A percentile compares a stretch with the other conserved stretches of the same genome.
These are phyloP conservation scores for Castanopsis chinensis DNA, from an alignment of 306 rosid genomes.

Conservation along the genomic window DNA sequence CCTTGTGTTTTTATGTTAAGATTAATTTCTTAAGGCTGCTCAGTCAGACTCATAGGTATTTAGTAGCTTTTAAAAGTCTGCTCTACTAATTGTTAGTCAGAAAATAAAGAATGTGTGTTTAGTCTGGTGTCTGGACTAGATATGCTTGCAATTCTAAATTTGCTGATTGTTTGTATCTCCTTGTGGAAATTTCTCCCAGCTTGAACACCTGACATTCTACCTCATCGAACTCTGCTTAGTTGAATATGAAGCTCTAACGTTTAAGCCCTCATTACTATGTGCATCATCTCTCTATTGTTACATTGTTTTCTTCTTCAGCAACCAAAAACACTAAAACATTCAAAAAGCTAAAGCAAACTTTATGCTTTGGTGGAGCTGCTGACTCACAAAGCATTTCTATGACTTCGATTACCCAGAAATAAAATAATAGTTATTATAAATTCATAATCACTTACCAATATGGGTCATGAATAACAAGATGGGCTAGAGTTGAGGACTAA, in stretches of 20 bases:
- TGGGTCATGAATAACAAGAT: too few relatives aligned
- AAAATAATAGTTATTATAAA: too few relatives aligned
- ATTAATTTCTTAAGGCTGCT: constrained; percentile 74
- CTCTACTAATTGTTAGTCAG: not conserved
- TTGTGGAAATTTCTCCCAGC: constrained; percentile 39
- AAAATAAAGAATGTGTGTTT: not conserved
- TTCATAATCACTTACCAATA: too few relatives aligned
- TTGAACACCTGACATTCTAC: constrained; percentile 76
- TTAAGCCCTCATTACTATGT: constrained; percentile 75
- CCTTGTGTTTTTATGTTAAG: constrained; percentile 89
- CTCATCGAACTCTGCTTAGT: constrained; percentile 66
- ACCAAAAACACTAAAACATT: too few relatives aligned
- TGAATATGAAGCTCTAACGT: constrained; percentile 72
- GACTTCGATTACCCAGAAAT: too few relatives aligned
- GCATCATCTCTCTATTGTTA: constrained; percentile 70
- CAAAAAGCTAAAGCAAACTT: too few relatives aligned
- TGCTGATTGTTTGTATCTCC: constrained; percentile 16
- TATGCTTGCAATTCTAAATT: not conserved
- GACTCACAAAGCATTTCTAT: too few relatives aligned
- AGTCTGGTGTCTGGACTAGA: not conserved
- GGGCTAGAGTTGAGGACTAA: too few relatives aligned
- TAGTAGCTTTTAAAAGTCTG: not conserved
- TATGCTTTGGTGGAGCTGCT: too few relatives aligned
- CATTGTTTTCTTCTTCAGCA: too few relatives aligned
- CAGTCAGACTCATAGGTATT: constrained; percentile 70